Evolutionary conservation across 768 basidiomycete species (phyloP).

Genomic region (Suillus ampliporus): DNA sequence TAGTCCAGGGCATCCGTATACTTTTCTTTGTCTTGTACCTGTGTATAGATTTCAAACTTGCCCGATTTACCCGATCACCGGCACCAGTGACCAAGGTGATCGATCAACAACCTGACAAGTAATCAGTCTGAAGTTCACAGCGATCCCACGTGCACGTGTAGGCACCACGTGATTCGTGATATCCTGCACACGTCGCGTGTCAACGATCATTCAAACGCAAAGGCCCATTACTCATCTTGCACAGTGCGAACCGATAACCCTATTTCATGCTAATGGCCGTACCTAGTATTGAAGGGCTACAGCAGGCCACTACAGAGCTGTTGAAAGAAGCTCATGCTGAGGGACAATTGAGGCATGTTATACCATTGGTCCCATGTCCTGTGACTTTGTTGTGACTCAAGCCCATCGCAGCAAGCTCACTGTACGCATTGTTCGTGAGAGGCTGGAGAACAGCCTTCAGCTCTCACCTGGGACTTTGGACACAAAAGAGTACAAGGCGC

Average conservation of each 20-base stretch:
- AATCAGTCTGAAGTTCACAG: too few relatives aligned
- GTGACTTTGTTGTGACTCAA: background rate
- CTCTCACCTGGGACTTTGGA: conserved; percentile 53
- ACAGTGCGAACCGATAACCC: background rate
- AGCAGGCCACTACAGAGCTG: conserved; percentile 26
- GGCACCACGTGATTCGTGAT: background rate
- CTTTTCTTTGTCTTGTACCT: background rate
- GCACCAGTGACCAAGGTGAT: too few relatives aligned
- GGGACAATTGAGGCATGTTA: conserved; percentile 24
- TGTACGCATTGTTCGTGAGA: conserved; percentile 52
- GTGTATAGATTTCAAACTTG: background rate
- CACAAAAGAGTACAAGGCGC: conserved; percentile 47
- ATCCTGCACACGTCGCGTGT: background rate
- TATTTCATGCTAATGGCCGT: conserved; percentile 15
- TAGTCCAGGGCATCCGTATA: background rate
- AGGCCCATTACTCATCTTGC: background rate
- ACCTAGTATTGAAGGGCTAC: conserved; percentile 23
- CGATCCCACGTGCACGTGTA: background rate
- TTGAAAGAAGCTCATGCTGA: conserved; percentile 29
- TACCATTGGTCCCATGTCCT: background rate
- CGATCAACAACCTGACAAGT: too few relatives aligned
- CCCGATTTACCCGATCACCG: background rate
- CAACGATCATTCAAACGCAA: background rate
- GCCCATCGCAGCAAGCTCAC: conserved; percentile 41
- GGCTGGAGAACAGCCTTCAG: conserved; percentile 52